Percentiles rank a stretch among this genome's conserved stretches.
Evolutionary conservation across 2,329 filamentous ascomycete genomes (phyloP).

Genomic region (Ilyonectria sp.): DNA sequence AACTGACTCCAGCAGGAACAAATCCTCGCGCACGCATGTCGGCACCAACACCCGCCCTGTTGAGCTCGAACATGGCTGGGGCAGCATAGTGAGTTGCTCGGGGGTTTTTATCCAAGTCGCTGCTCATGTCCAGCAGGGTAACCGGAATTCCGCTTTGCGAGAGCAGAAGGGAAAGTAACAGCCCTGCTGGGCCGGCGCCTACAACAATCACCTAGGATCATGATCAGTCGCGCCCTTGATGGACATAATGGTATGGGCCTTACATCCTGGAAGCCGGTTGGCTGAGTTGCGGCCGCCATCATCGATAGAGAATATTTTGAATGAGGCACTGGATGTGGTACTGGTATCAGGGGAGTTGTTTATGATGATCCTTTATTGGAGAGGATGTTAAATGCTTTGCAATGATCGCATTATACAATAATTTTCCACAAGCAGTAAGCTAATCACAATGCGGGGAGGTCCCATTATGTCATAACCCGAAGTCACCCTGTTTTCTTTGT

Average conservation of each 20-base stretch:
- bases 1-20: not conserved
- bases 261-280: not conserved
- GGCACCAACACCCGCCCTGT: not conserved
- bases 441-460: no score
- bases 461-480: no score
- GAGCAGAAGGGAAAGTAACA: conserved; percentile 2
- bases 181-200: conserved; percentile 1
- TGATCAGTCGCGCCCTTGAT: not conserved
- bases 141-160: not conserved
- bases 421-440: no score
- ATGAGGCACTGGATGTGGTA: no score
- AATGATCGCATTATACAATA: no score
- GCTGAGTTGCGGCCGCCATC: not conserved
- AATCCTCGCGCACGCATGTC: not conserved
- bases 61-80: conserved; percentile 3
- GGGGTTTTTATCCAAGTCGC: not conserved
- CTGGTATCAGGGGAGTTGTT: no score
- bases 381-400: no score
- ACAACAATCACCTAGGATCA: conserved; percentile 1
- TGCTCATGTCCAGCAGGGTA: not conserved
- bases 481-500: no score
- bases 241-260: not conserved
- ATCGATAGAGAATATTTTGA: no score
- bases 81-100: conserved; percentile 7
- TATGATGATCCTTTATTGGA: no score